phyloP scores from a whole-genome alignment of 768 basidiomycete species.

The Rhizopogon vesiculosus region DNA sequence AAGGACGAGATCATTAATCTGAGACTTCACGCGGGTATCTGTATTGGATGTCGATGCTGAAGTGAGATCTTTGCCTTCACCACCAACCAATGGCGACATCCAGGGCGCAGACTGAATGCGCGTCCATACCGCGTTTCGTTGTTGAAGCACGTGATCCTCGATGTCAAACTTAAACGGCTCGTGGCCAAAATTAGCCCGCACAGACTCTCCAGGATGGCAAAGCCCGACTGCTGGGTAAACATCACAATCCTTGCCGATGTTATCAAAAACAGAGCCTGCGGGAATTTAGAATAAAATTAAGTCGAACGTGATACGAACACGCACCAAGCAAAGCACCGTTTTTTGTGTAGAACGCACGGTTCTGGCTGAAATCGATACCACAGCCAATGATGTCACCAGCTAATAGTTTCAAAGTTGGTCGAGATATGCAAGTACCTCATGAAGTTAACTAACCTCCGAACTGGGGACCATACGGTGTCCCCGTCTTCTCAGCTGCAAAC shows the following conservation, averaged over 20 bases:
- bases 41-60: conserved; percentile 11
- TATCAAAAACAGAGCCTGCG: conserved; percentile 66
- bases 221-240: conserved; percentile 89
- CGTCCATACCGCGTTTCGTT: conserved; percentile 61
- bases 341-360: conserved; percentile 85
- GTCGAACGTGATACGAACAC: neutral
- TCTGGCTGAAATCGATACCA: conserved; percentile 83
- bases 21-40: conserved; percentile 50
- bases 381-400: conserved; percentile 89
- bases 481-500: conserved; percentile 70
- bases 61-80: conserved; percentile 10
- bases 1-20: conserved; percentile 69
- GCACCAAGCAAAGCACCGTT: conserved; percentile 72
- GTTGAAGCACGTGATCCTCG: conserved; percentile 75
- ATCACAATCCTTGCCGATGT: conserved; percentile 58
- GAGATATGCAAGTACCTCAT: neutral
- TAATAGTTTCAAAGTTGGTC: conserved; percentile 24
- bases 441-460: conserved; percentile 65
- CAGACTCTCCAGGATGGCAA: conserved; percentile 69
- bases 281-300: conserved; percentile 1
- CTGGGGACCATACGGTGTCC: conserved; percentile 67
- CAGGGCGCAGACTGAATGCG: conserved; percentile 58
- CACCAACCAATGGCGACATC: conserved; percentile 30
- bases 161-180: conserved; percentile 88
- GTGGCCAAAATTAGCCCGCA: conserved; percentile 87